phyloP scores from a whole-genome alignment of 1,139 yeast species.

The Suzukiozyma palmioleophila region DNA sequence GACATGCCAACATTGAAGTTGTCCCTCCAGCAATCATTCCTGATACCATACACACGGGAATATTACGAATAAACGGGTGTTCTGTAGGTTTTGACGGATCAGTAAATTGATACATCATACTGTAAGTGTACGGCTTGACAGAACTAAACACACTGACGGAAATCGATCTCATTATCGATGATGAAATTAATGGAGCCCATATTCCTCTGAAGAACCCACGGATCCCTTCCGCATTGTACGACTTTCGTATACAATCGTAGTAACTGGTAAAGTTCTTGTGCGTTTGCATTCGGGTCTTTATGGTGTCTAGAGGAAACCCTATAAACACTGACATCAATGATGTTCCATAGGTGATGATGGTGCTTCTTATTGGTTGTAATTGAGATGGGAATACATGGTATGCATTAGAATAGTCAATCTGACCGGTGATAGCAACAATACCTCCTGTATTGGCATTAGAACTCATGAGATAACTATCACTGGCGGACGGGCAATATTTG shows the following conservation, averaged over 20 bases:
- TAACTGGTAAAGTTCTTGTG: slow-evolving; percentile 55
- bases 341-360: slow-evolving; percentile 59
- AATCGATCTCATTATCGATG: slow-evolving; percentile 61
- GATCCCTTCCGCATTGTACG: slow-evolving; percentile 60
- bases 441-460: slow-evolving; percentile 8
- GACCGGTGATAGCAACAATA: slow-evolving; percentile 45
- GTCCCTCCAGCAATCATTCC: slow-evolving; percentile 67
- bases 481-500: neutral
- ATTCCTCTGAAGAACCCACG: slow-evolving; percentile 75
- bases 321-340: slow-evolving; percentile 63
- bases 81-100: slow-evolving; percentile 7
- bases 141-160: slow-evolving; percentile 64
- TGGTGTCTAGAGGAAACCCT: slow-evolving; percentile 84
- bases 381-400: slow-evolving; percentile 46
- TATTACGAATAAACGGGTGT: slow-evolving; percentile 47
- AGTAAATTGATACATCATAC: slow-evolving; percentile 17
- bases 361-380: slow-evolving; percentile 53
- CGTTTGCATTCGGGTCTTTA: slow-evolving; percentile 83
- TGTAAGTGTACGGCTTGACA: slow-evolving; percentile 47
- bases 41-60: slow-evolving; percentile 63
- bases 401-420: slow-evolving; percentile 32
- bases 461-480: neutral
- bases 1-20: slow-evolving; percentile 69
- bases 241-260: slow-evolving; percentile 54
- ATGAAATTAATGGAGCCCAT: slow-evolving; percentile 63